phyloP scores from a whole-genome alignment of 139 green algal genomes.

The Tetraselmis chui region DNA sequence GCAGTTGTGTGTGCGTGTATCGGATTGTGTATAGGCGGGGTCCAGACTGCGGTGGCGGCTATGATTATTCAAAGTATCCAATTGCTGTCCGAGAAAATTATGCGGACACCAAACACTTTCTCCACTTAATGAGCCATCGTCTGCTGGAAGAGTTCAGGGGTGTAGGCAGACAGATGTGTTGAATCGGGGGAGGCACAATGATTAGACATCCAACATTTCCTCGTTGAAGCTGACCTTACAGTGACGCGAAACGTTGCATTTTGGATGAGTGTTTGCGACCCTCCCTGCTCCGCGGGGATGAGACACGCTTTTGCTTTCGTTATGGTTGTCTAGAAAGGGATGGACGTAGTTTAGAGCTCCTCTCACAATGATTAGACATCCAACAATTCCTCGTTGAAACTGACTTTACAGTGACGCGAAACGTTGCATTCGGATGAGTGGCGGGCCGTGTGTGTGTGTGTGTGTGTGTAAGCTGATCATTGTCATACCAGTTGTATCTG shows the following conservation, averaged over 20 bases:
- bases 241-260: background rate
- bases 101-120: background rate
- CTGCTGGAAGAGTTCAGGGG: too few relatives aligned
- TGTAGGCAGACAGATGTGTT: too few relatives aligned
- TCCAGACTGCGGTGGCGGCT: background rate
- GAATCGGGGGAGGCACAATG: background rate
- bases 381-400: background rate
- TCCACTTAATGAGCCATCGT: background rate
- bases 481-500: too few relatives aligned
- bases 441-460: conserved; percentile 31
- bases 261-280: background rate
- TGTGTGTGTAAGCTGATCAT: too few relatives aligned
- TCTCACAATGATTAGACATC: background rate
- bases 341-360: too few relatives aligned
- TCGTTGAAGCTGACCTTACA: background rate
- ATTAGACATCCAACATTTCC: conserved; percentile 1
- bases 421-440: conserved; percentile 1
- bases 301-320: background rate
- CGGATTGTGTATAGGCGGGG: too few relatives aligned
- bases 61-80: background rate
- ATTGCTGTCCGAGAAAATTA: background rate
- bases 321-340: conserved; percentile 15
- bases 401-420: background rate
- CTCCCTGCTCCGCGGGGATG: background rate
- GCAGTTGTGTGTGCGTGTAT: too few relatives aligned